Base-by-base conservation (phyloP, 2,329 filamentous ascomycete genomes). In the Sclerotinia minor region DNA sequence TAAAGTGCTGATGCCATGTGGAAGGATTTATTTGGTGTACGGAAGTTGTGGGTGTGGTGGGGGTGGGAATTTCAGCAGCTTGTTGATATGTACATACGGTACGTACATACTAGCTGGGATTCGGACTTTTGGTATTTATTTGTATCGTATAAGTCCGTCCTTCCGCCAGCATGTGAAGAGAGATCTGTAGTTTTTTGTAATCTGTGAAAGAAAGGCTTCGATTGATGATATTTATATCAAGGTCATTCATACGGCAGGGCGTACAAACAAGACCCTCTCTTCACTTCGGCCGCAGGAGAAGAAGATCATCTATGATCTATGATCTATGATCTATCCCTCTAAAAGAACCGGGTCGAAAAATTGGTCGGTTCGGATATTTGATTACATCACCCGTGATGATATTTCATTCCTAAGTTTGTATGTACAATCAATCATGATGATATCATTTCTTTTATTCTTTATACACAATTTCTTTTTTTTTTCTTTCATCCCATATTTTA, bases 1-100 rank as follows among this genome's bases (percentile, higher is more conserved):
- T 58, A 26, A 44, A 26, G 35, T 44, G 35, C 54, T 58, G 54
- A 57, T 57, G 54, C 54, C 35, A 58, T 58, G 54, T 58, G 54
- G 54, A 19, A 44, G 35, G 35, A 57, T 58, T n/a, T 58, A 57
- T 41, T 57, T 57, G 54, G 54, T 35, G 5, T 55, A 35, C 5
- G 9, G 19, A 49, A 5, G 15, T 19, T 26, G 24, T 57, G 11
- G 21, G 2, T 57, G 8, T 38, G 35, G 19, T 38, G 32, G 21
- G 21, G 21, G 32, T 38, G 21, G 21, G 53, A 17, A 55, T 38
- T 41, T 38, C 32, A 35, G 32, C n/a, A 5, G 53, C 53, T 35
- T 35, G n/a, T 55, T 55, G 45, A n/a, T 49, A n/a, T n/a, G n/a
- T n/a, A n/a, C n/a, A n/a, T n/a, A n/a, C n/a, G n/a, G n/a, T n/a